Conservation (phyloP, 1,139 yeast genomes). For the Maudiozyma humilis region DNA sequence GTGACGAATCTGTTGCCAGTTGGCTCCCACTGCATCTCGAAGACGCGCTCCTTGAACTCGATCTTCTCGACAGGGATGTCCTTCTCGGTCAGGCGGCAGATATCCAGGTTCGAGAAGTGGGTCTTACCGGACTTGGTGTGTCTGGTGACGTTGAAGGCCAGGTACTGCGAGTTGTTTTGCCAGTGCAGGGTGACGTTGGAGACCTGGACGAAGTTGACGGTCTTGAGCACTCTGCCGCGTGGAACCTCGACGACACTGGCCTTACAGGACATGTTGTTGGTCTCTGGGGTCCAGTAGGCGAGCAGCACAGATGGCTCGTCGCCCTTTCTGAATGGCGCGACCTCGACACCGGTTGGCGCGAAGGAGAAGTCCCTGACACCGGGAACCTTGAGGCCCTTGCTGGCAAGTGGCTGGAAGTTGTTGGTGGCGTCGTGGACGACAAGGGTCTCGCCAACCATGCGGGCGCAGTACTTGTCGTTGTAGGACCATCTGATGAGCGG, state of each 20-base stretch:
- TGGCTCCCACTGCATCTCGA: slow-evolving; percentile 96
- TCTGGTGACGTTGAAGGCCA: slow-evolving; percentile 94
- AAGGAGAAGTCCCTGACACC: slow-evolving; percentile 90
- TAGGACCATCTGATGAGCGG: slow-evolving; percentile 95
- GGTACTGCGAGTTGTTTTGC: slow-evolving; percentile 79
- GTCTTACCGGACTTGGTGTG: slow-evolving; percentile 94
- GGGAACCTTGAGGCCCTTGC: slow-evolving; percentile 75
- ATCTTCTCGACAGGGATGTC: slow-evolving; percentile 92
- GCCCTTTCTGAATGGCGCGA: slow-evolving; percentile 45
- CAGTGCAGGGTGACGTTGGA: slow-evolving; percentile 87
- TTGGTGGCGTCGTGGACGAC: slow-evolving; percentile 74
- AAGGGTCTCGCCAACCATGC: slow-evolving; percentile 88
- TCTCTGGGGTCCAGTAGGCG: slow-evolving; percentile 96
- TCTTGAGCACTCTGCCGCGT: slow-evolving; percentile 72
- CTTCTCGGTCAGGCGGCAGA: slow-evolving; percentile 78
- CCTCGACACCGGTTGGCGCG: slow-evolving; percentile 80
- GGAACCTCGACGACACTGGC: slow-evolving; percentile 89
- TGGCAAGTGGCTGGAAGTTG: slow-evolving; percentile 66
- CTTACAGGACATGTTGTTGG: slow-evolving; percentile 86
- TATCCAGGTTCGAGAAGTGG: slow-evolving; percentile 82
- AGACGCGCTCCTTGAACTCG: slow-evolving; percentile 83
- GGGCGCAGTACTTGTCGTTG: slow-evolving; percentile 90
- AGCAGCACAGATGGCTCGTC: slow-evolving; percentile 48
- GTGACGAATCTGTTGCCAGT: slow-evolving; percentile 77
- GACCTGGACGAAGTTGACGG: slow-evolving; percentile 91